Conservation (phyloP, 1,284 basidiomycete genomes). For the Meira miltonrushii region DNA sequence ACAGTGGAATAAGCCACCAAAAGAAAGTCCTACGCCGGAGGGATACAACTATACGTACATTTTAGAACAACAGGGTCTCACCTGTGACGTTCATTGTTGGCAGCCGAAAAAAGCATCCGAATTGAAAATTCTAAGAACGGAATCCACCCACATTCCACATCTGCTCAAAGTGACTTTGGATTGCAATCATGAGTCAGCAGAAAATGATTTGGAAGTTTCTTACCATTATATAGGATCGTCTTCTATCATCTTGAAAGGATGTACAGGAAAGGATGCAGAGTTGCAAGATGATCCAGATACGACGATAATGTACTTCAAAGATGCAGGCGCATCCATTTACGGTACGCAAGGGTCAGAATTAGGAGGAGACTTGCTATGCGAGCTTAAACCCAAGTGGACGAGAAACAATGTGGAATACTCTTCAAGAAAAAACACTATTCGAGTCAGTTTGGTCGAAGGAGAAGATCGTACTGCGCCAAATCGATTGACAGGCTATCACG, state of each 20-base stretch:
- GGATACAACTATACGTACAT: conserved; percentile 7
- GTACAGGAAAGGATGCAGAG: conserved; percentile 9
- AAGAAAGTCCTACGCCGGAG: neutral
- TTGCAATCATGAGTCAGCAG: neutral
- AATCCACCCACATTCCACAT: neutral
- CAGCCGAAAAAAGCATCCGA: neutral
- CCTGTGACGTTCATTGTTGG: conserved; percentile 5
- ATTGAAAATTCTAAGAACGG: neutral
- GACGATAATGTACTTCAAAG: conserved; percentile 9
- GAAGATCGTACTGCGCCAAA: conserved; percentile 1
- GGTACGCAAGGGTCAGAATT: conserved; percentile 5
- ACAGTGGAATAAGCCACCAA: neutral
- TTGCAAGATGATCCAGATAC: conserved; percentile 9
- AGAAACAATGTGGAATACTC: neutral
- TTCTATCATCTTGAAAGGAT: conserved; percentile 5
- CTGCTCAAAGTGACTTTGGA: neutral
- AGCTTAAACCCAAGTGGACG: conserved; percentile 4
- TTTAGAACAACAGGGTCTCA: conserved; percentile 5
- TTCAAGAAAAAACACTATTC: neutral
- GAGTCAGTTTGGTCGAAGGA: neutral
- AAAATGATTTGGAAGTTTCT: neutral
- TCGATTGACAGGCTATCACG: conserved; percentile 7
- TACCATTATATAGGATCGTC: conserved; percentile 5
- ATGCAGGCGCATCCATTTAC: conserved; percentile 2
- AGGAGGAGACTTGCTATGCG: conserved; percentile 6